These are phyloP conservation scores for Sporothrix variecibatus DNA, from an alignment of 2,329 filamentous ascomycete species.

Conservation along the genomic window DNA sequence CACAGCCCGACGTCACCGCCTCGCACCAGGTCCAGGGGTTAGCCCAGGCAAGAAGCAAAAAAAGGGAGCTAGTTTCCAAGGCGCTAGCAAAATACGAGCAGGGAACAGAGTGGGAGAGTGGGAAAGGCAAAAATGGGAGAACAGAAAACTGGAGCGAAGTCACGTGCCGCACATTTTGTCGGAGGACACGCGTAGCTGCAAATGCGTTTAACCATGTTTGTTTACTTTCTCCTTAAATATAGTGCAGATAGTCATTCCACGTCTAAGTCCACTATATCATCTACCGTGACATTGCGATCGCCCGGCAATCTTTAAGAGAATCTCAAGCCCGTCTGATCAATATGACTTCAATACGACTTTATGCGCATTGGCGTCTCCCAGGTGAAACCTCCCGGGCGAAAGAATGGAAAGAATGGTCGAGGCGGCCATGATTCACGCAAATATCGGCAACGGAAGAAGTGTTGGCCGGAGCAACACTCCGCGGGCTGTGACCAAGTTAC, in stretches of 20 bases:
- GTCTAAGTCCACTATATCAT: neutral
- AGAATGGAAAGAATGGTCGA: neutral
- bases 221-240: neutral
- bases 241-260: neutral
- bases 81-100: constrained; percentile 5
- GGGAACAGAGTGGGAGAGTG: neutral
- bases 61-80: neutral
- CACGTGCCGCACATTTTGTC: neutral
- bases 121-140: neutral
- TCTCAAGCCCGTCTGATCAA: neutral
- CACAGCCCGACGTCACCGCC: constrained; percentile 17
- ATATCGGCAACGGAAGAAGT: neutral
- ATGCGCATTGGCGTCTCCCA: neutral
- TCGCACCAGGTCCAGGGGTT: neutral
- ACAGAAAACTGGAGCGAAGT: neutral
- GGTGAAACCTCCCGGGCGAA: neutral
- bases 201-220: constrained; percentile 2
- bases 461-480: neutral
- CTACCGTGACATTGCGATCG: neutral
- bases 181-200: neutral
- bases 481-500: no score
- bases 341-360: neutral
- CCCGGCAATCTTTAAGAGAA: neutral
- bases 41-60: neutral
- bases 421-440: neutral